Evolutionary conservation across 2,329 filamentous ascomycete genomes (phyloP).

Genomic region (Cytospora paraplurivora): DNA sequence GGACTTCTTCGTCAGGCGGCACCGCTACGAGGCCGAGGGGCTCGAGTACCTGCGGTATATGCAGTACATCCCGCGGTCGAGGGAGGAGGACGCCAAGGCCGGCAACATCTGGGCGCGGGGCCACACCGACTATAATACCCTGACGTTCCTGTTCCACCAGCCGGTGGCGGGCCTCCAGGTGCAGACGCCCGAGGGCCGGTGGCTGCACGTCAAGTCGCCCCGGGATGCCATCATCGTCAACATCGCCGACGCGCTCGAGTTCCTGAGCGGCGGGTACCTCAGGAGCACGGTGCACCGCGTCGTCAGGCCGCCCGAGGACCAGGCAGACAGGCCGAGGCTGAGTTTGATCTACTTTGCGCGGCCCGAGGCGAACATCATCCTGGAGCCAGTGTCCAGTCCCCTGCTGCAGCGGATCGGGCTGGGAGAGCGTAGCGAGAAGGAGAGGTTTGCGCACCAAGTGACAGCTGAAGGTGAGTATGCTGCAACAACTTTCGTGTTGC

Average conservation of each 20-base stretch:
- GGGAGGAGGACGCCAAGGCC: slow-evolving; percentile 29
- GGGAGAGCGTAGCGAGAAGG: slow-evolving; percentile 29
- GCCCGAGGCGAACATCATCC: slow-evolving; percentile 33
- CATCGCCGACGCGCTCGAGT: slow-evolving; percentile 47
- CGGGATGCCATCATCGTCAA: slow-evolving; percentile 49
- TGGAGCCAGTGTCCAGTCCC: slow-evolving; percentile 31
- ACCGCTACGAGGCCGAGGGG: slow-evolving; percentile 34
- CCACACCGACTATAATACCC: slow-evolving; percentile 37
- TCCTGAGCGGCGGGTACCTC: slow-evolving; percentile 40
- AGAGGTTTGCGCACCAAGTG: slow-evolving; percentile 32
- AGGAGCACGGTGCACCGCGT: slow-evolving; percentile 36
- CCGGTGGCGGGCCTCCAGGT: slow-evolving; percentile 57
- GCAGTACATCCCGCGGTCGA: slow-evolving; percentile 34
- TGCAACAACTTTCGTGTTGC: too few relatives aligned
- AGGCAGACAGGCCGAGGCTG: slow-evolving; percentile 32
- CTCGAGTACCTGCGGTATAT: slow-evolving; percentile 37
- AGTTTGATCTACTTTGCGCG: slow-evolving; percentile 36
- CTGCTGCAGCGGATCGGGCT: slow-evolving; percentile 24
- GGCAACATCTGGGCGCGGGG: slow-evolving; percentile 34
- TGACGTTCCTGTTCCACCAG: slow-evolving; percentile 58
- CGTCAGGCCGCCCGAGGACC: slow-evolving; percentile 34
- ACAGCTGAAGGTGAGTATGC: slow-evolving; percentile 33
- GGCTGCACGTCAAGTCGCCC: slow-evolving; percentile 34
- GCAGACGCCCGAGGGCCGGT: slow-evolving; percentile 42
- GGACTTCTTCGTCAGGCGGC: slow-evolving; percentile 33